A percentile compares a stretch with the other conserved stretches of the same genome.
These are phyloP conservation scores for Colletotrichum sp. DNA, from an alignment of 2,329 filamentous ascomycete species.

Conservation along the genomic window DNA sequence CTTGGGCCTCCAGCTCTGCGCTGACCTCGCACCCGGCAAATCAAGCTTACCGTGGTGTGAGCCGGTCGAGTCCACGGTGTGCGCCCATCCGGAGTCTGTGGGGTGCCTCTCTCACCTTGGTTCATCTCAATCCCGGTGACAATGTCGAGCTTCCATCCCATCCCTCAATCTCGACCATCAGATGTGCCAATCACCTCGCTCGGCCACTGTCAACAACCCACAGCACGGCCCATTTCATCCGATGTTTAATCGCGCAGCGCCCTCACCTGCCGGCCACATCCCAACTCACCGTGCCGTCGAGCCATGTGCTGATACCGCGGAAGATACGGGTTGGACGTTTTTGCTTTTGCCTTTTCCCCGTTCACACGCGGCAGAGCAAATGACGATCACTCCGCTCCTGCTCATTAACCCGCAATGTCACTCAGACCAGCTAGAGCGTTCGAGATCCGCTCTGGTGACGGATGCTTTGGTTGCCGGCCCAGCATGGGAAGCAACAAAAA, in stretches of 20 bases:
- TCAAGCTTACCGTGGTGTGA: slow-evolving; percentile 9
- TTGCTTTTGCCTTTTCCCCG: background rate
- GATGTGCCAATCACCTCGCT: slow-evolving; percentile 7
- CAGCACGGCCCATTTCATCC: slow-evolving; percentile 6
- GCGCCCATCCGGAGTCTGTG: background rate
- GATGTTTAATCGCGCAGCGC: slow-evolving; percentile 19
- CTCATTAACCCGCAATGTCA: background rate
- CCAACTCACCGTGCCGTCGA: background rate
- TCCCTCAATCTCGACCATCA: background rate
- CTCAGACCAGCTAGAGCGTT: background rate
- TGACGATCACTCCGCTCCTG: slow-evolving; percentile 1
- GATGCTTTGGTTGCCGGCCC: background rate
- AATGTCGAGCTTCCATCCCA: background rate
- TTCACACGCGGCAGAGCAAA: background rate
- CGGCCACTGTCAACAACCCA: background rate
- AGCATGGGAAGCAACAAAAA: background rate
- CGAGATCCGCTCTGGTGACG: background rate
- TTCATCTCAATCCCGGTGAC: background rate
- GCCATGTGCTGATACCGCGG: slow-evolving; percentile 8
- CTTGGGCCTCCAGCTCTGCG: background rate
- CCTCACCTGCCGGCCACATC: slow-evolving; percentile 1
- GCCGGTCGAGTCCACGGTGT: background rate
- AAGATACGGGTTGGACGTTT: slow-evolving; percentile 2
- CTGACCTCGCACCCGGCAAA: background rate
- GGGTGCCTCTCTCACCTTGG: background rate